Evolutionary conservation across 1,139 yeast genomes (phyloP), one percentile per base, ranked within the genome.

Genomic region (Schwanniomyces etchellsii): DNA sequence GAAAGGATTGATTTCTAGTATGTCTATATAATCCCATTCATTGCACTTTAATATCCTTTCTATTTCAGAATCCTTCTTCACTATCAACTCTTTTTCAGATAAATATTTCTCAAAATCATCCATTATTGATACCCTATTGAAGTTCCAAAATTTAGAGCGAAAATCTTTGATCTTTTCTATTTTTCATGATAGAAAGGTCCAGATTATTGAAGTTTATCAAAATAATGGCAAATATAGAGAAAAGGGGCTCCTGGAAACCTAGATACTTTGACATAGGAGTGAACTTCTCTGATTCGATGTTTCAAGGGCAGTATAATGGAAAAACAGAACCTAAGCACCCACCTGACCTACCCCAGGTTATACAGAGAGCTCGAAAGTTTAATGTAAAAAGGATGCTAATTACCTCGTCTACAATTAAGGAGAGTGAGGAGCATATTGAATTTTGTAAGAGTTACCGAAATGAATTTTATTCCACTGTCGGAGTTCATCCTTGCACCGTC

Each of bases 401-500:
- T 12, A 91, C 98, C 0, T 96, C 96, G 0, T 80, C 95, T 0
- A 75, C 82, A 2, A 61, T 88, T 7, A 45, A 54, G 5, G 96
- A 89, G 47, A 75, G 91, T 14, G 43, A 52, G 22, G 64, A 56
- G 4, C 73, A 65, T 37, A 55, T 67, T 28, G 50, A 44, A 16
- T 48, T 63, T 14, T 63, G 66, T 38, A 53, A 39, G 33, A 42
- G 42, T 33, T 57, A 49, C 40, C 60, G 52, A 28, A 52, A 55
- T 4, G 46, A 53, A 13, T 60, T 80, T 29, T 66, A 60, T 39
- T 75, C 84, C 11, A 91, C 98, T 0, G 91, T 80, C 1, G 98
- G 98, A 7, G 94, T 89, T 2, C 98, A 91, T 57, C 98, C 98
- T 1, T 89, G 97, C 54, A 64, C 81, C 13, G 94, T 86, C 1